phyloP scores from a whole-genome alignment of 1,139 yeast genomes.

The Wickerhamomyces sp. region DNA sequence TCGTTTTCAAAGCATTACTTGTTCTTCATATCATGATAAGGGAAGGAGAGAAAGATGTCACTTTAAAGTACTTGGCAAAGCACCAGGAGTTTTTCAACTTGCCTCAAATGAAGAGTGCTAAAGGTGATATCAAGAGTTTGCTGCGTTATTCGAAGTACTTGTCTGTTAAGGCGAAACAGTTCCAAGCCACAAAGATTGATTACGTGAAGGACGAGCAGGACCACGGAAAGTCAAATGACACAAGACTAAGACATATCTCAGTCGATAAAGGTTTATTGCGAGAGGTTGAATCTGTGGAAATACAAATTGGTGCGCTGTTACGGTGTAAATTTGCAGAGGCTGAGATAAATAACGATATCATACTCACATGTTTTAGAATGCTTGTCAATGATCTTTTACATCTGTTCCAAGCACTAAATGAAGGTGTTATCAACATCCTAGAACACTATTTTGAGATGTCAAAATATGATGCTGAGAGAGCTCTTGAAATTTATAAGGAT shows the following conservation, averaged over 20 bases:
- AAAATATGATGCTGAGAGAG: constrained; percentile 78
- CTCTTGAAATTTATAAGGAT: constrained; percentile 74
- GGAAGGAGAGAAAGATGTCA: constrained; percentile 76
- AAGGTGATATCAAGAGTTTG: constrained; percentile 55
- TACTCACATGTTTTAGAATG: constrained; percentile 79
- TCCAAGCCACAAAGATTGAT: constrained; percentile 58
- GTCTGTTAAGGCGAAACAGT: constrained; percentile 64
- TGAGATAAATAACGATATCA: constrained; percentile 70
- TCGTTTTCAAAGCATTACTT: constrained; percentile 78
- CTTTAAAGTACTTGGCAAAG: constrained; percentile 58
- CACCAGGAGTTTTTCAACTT: constrained; percentile 57
- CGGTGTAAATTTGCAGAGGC: constrained; percentile 69
- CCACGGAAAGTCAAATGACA: constrained; percentile 44
- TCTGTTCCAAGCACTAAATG: constrained; percentile 83
- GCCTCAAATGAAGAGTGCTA: constrained; percentile 31
- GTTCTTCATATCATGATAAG: constrained; percentile 88
- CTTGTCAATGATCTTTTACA: constrained; percentile 82
- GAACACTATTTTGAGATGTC: constrained; percentile 96
- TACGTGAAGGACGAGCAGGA: constrained; percentile 69
- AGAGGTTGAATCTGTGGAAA: constrained; percentile 80
- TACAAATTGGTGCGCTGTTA: constrained; percentile 71
- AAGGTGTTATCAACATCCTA: constrained; percentile 87
- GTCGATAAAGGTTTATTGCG: constrained; percentile 82
- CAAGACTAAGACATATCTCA: constrained; percentile 56
- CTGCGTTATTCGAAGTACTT: constrained; percentile 71